A percentile compares a stretch with the other conserved stretches of the same genome.
These are phyloP conservation scores for Monotropa hypopitys DNA, from an alignment of 179 eudicot species.

Conservation along the genomic window DNA sequence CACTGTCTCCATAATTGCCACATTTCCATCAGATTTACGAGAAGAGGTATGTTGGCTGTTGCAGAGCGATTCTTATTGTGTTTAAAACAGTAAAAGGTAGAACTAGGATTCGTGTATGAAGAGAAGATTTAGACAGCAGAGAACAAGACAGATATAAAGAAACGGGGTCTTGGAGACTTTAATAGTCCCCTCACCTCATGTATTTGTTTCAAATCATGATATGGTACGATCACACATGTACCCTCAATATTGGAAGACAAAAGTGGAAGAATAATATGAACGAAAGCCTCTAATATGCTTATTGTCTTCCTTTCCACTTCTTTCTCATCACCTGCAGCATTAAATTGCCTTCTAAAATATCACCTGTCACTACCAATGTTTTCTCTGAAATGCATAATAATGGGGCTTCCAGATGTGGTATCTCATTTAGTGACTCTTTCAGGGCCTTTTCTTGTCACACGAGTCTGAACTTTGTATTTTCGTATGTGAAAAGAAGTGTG, in stretches of 20 bases:
- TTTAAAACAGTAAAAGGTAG: neutral
- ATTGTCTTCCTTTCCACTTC: neutral
- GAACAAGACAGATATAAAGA: neutral
- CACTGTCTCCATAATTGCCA: conserved; percentile 96
- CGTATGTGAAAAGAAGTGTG: neutral
- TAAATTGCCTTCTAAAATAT: neutral
- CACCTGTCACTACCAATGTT: neutral
- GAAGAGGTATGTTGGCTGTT: conserved; percentile 62
- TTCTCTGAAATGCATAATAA: neutral
- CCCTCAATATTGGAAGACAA: neutral
- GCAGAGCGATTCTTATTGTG: neutral
- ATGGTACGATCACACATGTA: neutral
- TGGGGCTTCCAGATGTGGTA: neutral
- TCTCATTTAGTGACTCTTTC: neutral
- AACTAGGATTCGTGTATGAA: neutral
- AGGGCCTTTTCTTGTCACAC: neutral
- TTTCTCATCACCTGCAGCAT: neutral
- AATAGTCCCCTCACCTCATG: neutral
- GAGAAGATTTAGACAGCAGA: neutral
- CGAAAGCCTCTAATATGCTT: neutral
- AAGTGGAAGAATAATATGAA: neutral
- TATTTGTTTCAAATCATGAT: neutral
- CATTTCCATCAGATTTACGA: conserved; percentile 86
- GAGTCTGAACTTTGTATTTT: neutral
- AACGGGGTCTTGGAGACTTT: neutral